These are phyloP conservation scores for Spathaspora girioi DNA, from an alignment of 805 yeast species.

Conservation along the genomic window DNA sequence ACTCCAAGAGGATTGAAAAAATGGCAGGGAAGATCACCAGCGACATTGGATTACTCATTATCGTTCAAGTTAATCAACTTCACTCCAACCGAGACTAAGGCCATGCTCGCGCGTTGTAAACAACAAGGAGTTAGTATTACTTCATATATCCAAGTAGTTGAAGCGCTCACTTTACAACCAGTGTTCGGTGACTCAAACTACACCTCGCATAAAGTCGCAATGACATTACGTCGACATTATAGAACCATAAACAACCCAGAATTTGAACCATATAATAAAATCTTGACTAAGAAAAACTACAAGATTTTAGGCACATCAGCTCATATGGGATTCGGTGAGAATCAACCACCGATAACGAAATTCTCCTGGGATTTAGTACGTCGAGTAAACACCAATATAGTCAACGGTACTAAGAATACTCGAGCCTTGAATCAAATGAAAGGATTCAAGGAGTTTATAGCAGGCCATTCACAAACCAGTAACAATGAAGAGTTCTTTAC, in stretches of 20 bases:
- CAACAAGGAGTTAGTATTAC: slow-evolving; percentile 29
- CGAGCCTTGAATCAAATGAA: slow-evolving; percentile 20
- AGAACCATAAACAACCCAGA: slow-evolving; percentile 2
- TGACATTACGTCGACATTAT: slow-evolving; percentile 29
- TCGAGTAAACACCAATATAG: slow-evolving; percentile 16
- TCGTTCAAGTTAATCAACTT: slow-evolving; percentile 27
- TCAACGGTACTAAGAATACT: slow-evolving; percentile 16
- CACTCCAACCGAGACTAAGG: slow-evolving; percentile 18
- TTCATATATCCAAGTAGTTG: slow-evolving; percentile 22
- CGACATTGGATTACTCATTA: slow-evolving; percentile 11
- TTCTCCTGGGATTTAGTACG: slow-evolving; percentile 33
- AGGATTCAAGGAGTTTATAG: slow-evolving; percentile 15
- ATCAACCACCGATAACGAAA: slow-evolving; percentile 24
- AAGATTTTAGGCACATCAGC: slow-evolving; percentile 32
- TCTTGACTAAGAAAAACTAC: slow-evolving; percentile 15
- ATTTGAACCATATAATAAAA: slow-evolving; percentile 12
- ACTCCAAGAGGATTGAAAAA: slow-evolving; percentile 16
- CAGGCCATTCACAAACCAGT: slow-evolving; percentile 3
- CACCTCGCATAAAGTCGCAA: slow-evolving; percentile 24
- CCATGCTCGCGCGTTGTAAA: slow-evolving; percentile 25
- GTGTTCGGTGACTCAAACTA: slow-evolving; percentile 24
- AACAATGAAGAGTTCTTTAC: slow-evolving; percentile 22
- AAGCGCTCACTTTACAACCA: slow-evolving; percentile 25
- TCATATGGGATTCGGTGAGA: slow-evolving; percentile 27
- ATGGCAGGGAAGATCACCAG: slow-evolving; percentile 31